Conservation (phyloP, 345 rosid species). For the Microcos paniculata region DNA sequence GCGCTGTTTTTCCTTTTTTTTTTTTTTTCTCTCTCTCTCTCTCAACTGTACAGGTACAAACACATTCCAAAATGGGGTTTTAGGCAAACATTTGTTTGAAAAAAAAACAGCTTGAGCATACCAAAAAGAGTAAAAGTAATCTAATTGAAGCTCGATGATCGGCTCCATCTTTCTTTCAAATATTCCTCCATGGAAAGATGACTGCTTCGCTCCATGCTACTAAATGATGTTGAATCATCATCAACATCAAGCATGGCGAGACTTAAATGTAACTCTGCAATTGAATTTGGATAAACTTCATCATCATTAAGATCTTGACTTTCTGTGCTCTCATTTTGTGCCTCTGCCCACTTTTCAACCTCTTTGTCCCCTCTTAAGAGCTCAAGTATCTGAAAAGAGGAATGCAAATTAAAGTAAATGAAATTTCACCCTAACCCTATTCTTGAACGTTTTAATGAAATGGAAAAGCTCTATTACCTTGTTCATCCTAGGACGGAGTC, state of each 20-base stretch:
- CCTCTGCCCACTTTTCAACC: constrained; percentile 27
- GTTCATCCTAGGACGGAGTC: constrained; percentile 75
- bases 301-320: constrained; percentile 57
- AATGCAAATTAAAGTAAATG: neutral
- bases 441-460: neutral
- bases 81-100: neutral
- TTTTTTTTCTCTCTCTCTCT: neutral
- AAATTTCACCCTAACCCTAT: neutral
- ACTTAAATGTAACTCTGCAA: constrained; percentile 55
- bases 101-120: constrained; percentile 2
- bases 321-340: constrained; percentile 27
- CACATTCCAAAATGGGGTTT: neutral
- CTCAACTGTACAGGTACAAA: neutral
- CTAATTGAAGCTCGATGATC: constrained; percentile 61
- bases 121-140: neutral
- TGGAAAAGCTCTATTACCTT: constrained; percentile 40
- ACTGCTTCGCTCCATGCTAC: constrained; percentile 63
- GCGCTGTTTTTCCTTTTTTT: neutral
- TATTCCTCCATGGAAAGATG: constrained; percentile 46
- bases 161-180: constrained; percentile 60
- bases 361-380: constrained; percentile 55
- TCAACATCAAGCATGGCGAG: constrained; percentile 73
- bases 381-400: constrained; percentile 52
- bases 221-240: constrained; percentile 58
- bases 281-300: constrained; percentile 77